Evolutionary conservation across 2,329 filamentous ascomycete species (phyloP).

Genomic region (Colletotrichum tropicale): DNA sequence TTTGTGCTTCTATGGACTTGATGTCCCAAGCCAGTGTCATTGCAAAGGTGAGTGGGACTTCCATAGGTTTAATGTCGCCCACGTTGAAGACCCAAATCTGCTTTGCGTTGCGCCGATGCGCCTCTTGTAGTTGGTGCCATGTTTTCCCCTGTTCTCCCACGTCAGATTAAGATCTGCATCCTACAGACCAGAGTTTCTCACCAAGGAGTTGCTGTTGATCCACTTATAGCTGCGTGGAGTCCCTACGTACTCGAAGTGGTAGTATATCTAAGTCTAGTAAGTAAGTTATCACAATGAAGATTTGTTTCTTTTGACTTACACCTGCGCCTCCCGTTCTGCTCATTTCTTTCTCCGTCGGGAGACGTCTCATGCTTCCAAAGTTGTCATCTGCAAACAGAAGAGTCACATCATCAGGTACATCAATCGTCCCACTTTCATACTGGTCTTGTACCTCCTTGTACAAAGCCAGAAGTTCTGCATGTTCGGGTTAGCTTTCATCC

Average conservation of each 20-base stretch:
- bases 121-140: conserved; percentile 59
- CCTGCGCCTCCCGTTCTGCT: conserved; percentile 60
- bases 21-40: conserved; percentile 64
- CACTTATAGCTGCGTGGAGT: conserved; percentile 64
- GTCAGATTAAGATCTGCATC: neutral
- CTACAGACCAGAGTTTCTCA: conserved; percentile 23
- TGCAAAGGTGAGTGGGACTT: conserved; percentile 59
- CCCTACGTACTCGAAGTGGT: conserved; percentile 68
- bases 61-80: conserved; percentile 64
- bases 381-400: conserved; percentile 69
- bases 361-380: conserved; percentile 61
- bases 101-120: conserved; percentile 50
- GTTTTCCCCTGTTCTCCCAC: conserved; percentile 32
- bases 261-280: conserved; percentile 39
- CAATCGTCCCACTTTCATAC: conserved; percentile 60
- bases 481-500: neutral
- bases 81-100: conserved; percentile 69
- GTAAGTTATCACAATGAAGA: conserved; percentile 9
- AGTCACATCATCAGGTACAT: conserved; percentile 65
- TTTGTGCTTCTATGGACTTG: conserved; percentile 47
- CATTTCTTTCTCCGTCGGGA: conserved; percentile 58
- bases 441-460: conserved; percentile 71
- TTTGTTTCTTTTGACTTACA: conserved; percentile 33
- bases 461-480: conserved; percentile 62
- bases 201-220: conserved; percentile 66